These are phyloP conservation scores for Leptographium galeiforme DNA, from an alignment of 2,329 filamentous ascomycete genomes.

Conservation along the genomic window DNA sequence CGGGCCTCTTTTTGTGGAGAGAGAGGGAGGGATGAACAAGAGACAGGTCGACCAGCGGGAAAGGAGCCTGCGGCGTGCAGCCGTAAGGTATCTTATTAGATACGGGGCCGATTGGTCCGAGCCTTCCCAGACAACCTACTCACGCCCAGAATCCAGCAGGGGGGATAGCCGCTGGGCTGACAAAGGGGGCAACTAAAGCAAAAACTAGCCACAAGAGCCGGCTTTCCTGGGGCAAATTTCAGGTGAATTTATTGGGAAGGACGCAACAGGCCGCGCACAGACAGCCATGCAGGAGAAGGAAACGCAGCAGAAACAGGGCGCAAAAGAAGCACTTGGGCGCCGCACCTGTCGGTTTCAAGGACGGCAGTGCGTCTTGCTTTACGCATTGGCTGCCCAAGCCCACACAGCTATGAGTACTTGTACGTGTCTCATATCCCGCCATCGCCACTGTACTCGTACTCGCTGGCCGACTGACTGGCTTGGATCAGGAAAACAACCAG, in stretches of 20 bases:
- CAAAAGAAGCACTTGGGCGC: no score
- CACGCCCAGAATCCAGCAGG: neutral
- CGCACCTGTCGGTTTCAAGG: no score
- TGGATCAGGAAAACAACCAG: no score
- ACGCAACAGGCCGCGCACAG: neutral
- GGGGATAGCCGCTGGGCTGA: neutral
- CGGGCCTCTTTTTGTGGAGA: neutral
- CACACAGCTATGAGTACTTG: no score
- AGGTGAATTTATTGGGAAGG: neutral
- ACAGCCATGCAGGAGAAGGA: no score
- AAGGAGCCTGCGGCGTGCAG: neutral
- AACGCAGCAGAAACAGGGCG: no score
- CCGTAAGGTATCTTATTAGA: neutral
- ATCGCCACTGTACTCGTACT: no score
- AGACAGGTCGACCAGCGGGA: neutral
- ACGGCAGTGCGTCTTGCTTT: no score
- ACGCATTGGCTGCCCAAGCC: no score
- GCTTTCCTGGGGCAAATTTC: no score
- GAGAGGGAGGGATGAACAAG: neutral
- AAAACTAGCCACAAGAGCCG: neutral
- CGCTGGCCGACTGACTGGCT: no score
- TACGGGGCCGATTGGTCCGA: neutral
- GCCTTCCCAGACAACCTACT: neutral
- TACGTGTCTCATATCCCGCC: no score
- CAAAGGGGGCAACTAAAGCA: neutral